Base-by-base conservation (phyloP, 1,284 basidiomycete genomes). In the Malassezia equina region DNA sequence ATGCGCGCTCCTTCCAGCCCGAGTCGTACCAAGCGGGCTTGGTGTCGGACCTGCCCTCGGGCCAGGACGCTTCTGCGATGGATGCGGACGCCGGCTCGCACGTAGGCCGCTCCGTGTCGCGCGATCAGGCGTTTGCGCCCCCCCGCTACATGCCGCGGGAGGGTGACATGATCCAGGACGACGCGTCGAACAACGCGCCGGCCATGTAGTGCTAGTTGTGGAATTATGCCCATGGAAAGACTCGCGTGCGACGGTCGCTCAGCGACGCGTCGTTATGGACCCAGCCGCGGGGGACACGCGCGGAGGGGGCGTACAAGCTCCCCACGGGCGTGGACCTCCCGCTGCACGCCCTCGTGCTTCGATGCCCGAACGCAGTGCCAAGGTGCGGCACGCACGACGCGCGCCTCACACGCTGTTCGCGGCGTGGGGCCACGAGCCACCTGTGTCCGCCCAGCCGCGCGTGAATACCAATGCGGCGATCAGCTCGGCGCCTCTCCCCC, bases 1-100 rank as follows among this genome's bases (percentile, higher is more conserved):
- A 13, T 11, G 13, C 53, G 24, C 54, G 54, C 36, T 45, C 53
- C 7, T 56, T 56, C 49, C 54, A 56, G 42, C 48, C 54, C 7
- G 54, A 56, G 19, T 36, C 52, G 25, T 56, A 56, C 45, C 54
- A 56, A 42, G 21, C 21, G 7, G n/a, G 28, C 9, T 44, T 55
- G 25, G 47, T 39, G 17, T 31, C 49, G 3, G 49, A 44, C 7
- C 23, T 44, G 11, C 24, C 49, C 7, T 23, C 29, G 2, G 46
- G 47, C n/a, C 52, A 55, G 19, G 52, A 55, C 13, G 40, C 45
- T 11, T 4, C 47, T 9, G 23, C 39, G 23, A 47, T 47, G 32
- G 19, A 15, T 21, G 3, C 34, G 13, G 39, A 33, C 7, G 34
- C 47, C 15, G 24, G 17, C 39, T 7, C 34, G 7, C 34, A 40